These are phyloP conservation scores for sunflower (Helianthus annuus) DNA, from an alignment of 129 eudicot genomes.

Conservation along the genomic window HanXRQr2.0-SUNRISE NC_035441.2:180091979-180092478, in stretches of 20 bases:
- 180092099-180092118: conserved; percentile 12
- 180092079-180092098: conserved; percentile 18
- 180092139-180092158: neutral
- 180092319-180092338: no score
- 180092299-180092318: no score
- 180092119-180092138: conserved; percentile 6
- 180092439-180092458: no score
- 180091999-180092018: conserved; percentile 1
- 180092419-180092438: no score
- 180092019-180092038: conserved; percentile 21
- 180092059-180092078: conserved; percentile 15
- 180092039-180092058: conserved; percentile 29
- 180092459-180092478: no score
- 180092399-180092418: no score
- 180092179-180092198: conserved; percentile 4
- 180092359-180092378: no score
- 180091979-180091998: neutral
- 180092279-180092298: no score
- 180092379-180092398: no score
- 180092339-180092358: no score
- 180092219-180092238: neutral
- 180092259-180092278: no score
- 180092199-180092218: conserved; percentile 10
- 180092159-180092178: neutral
- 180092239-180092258: neutral